These are phyloP conservation scores for Vanrija humicola DNA, from an alignment of 1,284 basidiomycete genomes.

Conservation along the genomic window DNA sequence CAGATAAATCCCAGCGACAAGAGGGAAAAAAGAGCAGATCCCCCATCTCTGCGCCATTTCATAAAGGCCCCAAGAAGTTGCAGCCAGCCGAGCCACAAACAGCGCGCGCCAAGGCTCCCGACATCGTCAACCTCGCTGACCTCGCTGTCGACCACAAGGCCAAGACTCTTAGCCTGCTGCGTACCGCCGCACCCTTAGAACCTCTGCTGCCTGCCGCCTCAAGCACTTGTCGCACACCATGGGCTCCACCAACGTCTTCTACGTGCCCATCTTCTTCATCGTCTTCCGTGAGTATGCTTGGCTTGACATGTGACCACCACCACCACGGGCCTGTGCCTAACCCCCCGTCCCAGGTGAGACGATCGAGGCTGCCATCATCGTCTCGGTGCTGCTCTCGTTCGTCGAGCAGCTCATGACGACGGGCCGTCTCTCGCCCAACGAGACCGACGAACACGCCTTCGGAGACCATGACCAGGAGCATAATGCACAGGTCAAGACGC, in stretches of 20 bases:
- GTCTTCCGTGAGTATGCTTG: conserved; percentile 41
- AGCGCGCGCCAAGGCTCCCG: neutral
- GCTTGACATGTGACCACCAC: no score
- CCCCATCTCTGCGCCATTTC: neutral
- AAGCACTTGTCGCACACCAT: conserved; percentile 21
- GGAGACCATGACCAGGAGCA: conserved; percentile 6
- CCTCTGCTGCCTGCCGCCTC: no score
- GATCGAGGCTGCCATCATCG: conserved; percentile 49
- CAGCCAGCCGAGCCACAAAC: neutral
- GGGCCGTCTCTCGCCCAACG: conserved; percentile 24
- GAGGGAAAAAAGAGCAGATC: no score
- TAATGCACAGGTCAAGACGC: conserved; percentile 22
- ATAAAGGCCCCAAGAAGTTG: neutral
- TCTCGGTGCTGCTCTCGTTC: conserved; percentile 50
- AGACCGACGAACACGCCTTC: conserved; percentile 7
- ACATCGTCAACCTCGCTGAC: neutral
- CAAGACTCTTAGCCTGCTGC: no score
- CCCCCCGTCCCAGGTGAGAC: conserved; percentile 37
- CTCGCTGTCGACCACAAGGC: no score
- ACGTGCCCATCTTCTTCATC: conserved; percentile 51
- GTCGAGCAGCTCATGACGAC: conserved; percentile 50
- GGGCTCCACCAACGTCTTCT: conserved; percentile 40
- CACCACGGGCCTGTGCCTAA: neutral
- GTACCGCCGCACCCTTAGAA: no score
- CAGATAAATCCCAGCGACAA: neutral